Evolutionary conservation across 179 eudicot species (phyloP).

Genomic region (Dionaea muscipula): DNA sequence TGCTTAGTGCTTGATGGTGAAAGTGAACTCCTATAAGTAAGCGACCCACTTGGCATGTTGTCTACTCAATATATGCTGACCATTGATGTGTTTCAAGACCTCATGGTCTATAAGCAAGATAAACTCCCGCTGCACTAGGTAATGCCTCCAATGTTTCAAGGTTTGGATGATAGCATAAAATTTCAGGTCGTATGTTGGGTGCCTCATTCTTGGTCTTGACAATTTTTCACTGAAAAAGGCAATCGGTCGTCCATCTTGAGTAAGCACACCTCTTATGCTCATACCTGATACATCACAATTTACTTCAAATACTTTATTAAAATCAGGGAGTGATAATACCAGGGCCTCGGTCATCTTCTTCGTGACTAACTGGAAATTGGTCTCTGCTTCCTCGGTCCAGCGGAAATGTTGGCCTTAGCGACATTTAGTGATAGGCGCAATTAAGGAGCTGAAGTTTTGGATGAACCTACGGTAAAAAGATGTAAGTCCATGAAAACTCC

Average conservation of each 20-base stretch:
- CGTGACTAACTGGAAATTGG: neutral
- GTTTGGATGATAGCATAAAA: neutral
- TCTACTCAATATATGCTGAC: neutral
- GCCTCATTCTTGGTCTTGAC: neutral
- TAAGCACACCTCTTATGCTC: neutral
- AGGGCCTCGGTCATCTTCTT: neutral
- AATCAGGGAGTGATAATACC: neutral
- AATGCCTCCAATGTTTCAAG: neutral
- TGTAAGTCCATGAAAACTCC: neutral
- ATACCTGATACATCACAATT: neutral
- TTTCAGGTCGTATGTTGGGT: neutral
- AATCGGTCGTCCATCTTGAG: neutral
- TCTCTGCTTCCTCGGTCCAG: neutral
- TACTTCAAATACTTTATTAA: neutral
- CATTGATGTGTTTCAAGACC: neutral
- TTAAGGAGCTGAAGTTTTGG: neutral
- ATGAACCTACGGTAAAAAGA: neutral
- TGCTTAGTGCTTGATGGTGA: neutral
- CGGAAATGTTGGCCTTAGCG: neutral
- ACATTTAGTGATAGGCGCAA: neutral
- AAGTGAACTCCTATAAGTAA: neutral
- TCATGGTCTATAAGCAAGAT: neutral
- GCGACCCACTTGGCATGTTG: slow-evolving; percentile 3
- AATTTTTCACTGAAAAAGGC: slow-evolving; percentile 7
- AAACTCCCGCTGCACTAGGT: neutral